Evolutionary conservation across 495 filamentous ascomycete species (phyloP).

Genomic region (Daldinia vernicosa): DNA sequence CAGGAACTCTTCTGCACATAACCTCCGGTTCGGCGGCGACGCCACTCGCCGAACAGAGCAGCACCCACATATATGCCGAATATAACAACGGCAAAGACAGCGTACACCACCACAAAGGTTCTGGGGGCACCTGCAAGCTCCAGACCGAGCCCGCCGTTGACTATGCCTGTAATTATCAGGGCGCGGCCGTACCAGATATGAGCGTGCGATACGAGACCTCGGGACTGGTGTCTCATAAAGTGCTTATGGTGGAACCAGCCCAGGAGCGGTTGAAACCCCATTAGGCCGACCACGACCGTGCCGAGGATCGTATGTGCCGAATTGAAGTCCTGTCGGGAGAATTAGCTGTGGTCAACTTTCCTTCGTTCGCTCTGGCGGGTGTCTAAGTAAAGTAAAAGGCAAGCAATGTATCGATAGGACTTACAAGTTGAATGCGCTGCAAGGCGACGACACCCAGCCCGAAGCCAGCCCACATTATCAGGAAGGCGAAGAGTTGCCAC

Average conservation of each 20-base stretch:
- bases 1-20: constrained; percentile 26
- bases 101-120: constrained; percentile 66
- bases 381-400: background rate
- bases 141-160: constrained; percentile 77
- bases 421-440: constrained; percentile 49
- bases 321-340: constrained; percentile 49
- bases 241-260: constrained; percentile 71
- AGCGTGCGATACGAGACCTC: constrained; percentile 62
- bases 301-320: constrained; percentile 63
- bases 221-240: constrained; percentile 57
- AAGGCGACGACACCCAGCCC: constrained; percentile 66
- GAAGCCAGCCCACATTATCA: constrained; percentile 67
- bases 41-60: constrained; percentile 39
- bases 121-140: constrained; percentile 53
- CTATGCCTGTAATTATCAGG: constrained; percentile 68
- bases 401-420: constrained; percentile 23
- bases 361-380: background rate
- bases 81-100: constrained; percentile 65
- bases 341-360: background rate
- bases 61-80: constrained; percentile 54
- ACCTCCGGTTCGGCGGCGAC: constrained; percentile 15
- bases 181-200: constrained; percentile 78
- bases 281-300: constrained; percentile 63
- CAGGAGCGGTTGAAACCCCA: constrained; percentile 71
- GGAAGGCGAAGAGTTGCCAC: constrained; percentile 66